Evolutionary conservation across 2,329 filamentous ascomycete species (phyloP).

Genomic region (Chrysosporium keratinophilum): DNA sequence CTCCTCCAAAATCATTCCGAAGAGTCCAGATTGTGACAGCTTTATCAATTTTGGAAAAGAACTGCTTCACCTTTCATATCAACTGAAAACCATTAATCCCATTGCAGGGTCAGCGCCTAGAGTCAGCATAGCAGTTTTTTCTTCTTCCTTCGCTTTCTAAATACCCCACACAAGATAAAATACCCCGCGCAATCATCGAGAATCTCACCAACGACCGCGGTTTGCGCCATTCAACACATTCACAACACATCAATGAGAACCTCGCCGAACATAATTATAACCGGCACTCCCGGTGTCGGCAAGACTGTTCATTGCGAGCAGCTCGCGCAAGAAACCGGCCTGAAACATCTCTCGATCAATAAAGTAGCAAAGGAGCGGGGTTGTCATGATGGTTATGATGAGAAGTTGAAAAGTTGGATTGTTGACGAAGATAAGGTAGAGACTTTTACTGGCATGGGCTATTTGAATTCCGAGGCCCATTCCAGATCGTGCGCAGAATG

Average conservation of each 20-base stretch:
- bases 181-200: too few species aligned
- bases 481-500: not conserved
- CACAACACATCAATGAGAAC: constrained; percentile 27
- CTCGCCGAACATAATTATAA: constrained; percentile 81
- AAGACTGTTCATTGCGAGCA: constrained; percentile 88
- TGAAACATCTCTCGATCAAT: constrained; percentile 81
- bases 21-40: not conserved
- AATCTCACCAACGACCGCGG: too few species aligned
- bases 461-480: not conserved
- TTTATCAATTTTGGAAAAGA: too few species aligned
- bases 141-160: too few species aligned
- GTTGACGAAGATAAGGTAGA: constrained; percentile 90
- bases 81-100: not conserved
- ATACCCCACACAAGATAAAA: too few species aligned
- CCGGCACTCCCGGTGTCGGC: constrained; percentile 88
- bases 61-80: not conserved
- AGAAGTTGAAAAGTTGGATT: constrained; percentile 76
- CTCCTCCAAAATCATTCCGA: not conserved
- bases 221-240: not conserved
- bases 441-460: constrained; percentile 6
- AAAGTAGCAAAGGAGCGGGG: constrained; percentile 78
- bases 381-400: constrained; percentile 80
- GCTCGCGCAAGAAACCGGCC: constrained; percentile 62
- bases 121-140: too few species aligned
- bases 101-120: too few species aligned